Base-by-base conservation (phyloP, 768 basidiomycete genomes). In the Pulveroboletus sp. region DNA sequence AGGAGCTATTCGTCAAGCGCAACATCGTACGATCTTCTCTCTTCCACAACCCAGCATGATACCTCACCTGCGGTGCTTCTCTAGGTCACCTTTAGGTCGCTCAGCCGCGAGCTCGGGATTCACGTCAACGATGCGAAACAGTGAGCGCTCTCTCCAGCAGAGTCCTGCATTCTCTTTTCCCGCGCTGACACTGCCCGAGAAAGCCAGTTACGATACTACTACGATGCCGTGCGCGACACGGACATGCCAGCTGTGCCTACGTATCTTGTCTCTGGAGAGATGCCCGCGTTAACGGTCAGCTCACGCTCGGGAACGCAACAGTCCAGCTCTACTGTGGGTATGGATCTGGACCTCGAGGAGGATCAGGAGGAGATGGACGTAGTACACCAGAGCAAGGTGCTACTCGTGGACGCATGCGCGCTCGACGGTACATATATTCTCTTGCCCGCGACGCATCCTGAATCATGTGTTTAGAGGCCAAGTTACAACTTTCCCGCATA, bases 91-190 rank as follows among this genome's bases (percentile, higher is more conserved):
- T 92, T 80, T 65, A 78, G 89, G 33, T 82, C 80, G 5, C 73
- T 92, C 43, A 90, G 89, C 58, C 78, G 86, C 55, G 79, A 78
- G 36, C 74, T 88, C 39, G 73, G 74, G 0, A 74, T 91, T 46
- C 84, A 90, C 58, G 87, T 90, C 59, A 87, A 89, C 65, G 69
- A 69, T 33, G 89, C 89, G 17, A 92, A 90, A 64, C 85, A 82
- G 89, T 90, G 44, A 49, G 61, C 8, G 8, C 27, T 28, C 6
- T 17, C 9, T 41, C 3, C 0, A 18, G 28, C 15, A 6, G 17
- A 33, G 10, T 28, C 21, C 18, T 6, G 10, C 24, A 9, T 14
- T 21, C 36, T 39, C 36, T 11, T 17, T 1, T 1, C 30, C 21
- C 21, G 21, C 13, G 36, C 45, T 43, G 33, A 45, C 15, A 10